Evolutionary conservation across 192 early-diverging fungal genomes (phyloP), one percentile per base, ranked within the genome.

Genomic region (Rhizophagus sp.): DNA sequence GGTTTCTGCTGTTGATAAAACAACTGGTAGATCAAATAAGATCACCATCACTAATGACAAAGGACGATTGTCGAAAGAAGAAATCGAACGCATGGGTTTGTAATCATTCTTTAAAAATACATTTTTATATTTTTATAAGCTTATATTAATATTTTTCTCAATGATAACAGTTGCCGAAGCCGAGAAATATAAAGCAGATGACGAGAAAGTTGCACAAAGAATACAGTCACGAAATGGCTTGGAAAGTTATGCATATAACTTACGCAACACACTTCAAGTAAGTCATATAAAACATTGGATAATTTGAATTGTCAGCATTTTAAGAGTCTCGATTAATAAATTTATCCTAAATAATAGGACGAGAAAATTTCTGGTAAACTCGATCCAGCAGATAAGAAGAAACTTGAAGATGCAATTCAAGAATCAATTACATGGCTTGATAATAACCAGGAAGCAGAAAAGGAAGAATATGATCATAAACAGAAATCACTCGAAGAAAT

Each of bases 21-120:
- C 94, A 79, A 96, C 95, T 47, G 95, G 96, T 66, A 89, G 90
- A 73, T 90, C 93, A 81, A 95, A 96, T 91, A 97, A 96, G 90
- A 96, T 97, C 87, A 96, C 96, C 84, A 96, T 97, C 88, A 96
- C 95, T 86, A 96, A 97, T 92, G 96, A 97, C 88, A 97, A 97
- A 90, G 96, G 95, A 76, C 94, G 96, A 82, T 90, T 98, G 62
- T 93, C 96, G 78, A 96, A 97, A 90, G 97, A 96, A 85, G 96
- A 98, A 76, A 97, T 97, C 83, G 96, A 97, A 57, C 52, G 84
- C 92, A 96, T 96, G 96, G 84, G 95, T 97, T 93, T 33, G 65
- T 67, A 67, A 67, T 67, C 24, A 67, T 66, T 66, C 9, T 25
- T 66, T 66, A 17, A 25, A 2, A 10, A 36, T 30, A 30, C 30